Evolutionary conservation across 2,329 filamentous ascomycete genomes (phyloP).

Genomic region (Cytospora chrysosperma): DNA sequence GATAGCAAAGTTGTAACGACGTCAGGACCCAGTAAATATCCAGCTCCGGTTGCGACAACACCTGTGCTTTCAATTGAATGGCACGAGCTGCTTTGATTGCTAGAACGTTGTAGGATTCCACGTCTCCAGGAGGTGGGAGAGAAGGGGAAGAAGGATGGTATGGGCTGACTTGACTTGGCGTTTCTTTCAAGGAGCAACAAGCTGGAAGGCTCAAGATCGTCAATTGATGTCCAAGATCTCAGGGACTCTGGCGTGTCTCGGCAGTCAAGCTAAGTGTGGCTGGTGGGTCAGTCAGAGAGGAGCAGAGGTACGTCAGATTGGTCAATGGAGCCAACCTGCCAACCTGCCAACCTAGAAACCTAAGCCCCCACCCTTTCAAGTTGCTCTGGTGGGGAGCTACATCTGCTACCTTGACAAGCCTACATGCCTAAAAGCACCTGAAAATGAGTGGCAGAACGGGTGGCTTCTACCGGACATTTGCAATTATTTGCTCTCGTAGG

Average conservation of each 20-base stretch:
- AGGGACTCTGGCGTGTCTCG: constrained; percentile 8
- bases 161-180: neutral
- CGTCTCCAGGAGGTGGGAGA: neutral
- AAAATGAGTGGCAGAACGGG: neutral
- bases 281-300: neutral
- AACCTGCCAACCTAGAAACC: too few relatives aligned
- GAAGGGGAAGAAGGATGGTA: neutral
- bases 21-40: neutral
- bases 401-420: neutral
- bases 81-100: neutral
- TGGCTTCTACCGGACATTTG: constrained; percentile 1
- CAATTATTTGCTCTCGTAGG: neutral
- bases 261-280: neutral
- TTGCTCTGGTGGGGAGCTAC: constrained; percentile 11
- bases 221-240: constrained; percentile 6
- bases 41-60: neutral
- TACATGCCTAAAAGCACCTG: neutral
- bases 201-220: neutral
- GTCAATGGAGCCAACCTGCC: constrained; percentile 2
- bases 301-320: constrained; percentile 7
- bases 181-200: neutral
- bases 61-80: neutral
- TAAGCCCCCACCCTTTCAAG: too few relatives aligned
- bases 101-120: neutral
- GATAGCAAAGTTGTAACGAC: neutral